Evolutionary conservation across 2,329 filamentous ascomycete species (phyloP), one percentile per base, ranked within the genome.

Genomic region (Fusarium verticillioides): DNA sequence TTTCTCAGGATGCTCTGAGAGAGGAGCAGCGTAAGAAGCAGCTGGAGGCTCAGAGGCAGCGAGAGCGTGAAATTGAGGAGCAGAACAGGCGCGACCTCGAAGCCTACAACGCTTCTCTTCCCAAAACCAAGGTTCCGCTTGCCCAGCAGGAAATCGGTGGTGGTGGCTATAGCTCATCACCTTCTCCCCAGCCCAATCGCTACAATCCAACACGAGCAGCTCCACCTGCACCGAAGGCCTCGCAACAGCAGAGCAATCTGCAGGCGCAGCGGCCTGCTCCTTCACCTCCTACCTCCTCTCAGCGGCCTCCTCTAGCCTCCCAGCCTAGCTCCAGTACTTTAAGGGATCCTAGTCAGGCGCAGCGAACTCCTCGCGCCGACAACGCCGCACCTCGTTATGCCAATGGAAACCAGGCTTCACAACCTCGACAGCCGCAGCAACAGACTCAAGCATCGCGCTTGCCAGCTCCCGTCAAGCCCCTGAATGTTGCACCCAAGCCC

Each of bases 151-250:
- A 98, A 82, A 85, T 98, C 23, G 23, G 23, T 75, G 94, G 94
- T 70, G 87, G 94, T 70, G 87, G 89, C 43, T 86, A 87, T 69
- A 84, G 86, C 49, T 69, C 66, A 49, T 69, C 75, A 32, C 62
- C 70, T 19, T 76, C 85, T 26, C 80, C 87, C 19, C 80, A 84
- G 37, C 82, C 86, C n/a, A 89, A 91, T 76, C 90, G 94, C 70
- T 98, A 95, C 83, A 97, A 97, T 81, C 95, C 96, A 8, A 91
- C 91, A 60, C 89, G 96, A 78, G 93, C 94, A 43, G 93, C 96
- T 54, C 96, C 95, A n/a, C 89, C 93, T 8, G 93, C 94, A 9
- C 94, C 94, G 56, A 90, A 89, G 84, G 70, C 85, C 4, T 77
- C 81, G 43, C 86, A 87, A 65, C 89, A 89, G 73, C 88, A 91